phyloP scores from a whole-genome alignment of 345 rosid genomes.

The Gossypium longicalyx region DNA sequence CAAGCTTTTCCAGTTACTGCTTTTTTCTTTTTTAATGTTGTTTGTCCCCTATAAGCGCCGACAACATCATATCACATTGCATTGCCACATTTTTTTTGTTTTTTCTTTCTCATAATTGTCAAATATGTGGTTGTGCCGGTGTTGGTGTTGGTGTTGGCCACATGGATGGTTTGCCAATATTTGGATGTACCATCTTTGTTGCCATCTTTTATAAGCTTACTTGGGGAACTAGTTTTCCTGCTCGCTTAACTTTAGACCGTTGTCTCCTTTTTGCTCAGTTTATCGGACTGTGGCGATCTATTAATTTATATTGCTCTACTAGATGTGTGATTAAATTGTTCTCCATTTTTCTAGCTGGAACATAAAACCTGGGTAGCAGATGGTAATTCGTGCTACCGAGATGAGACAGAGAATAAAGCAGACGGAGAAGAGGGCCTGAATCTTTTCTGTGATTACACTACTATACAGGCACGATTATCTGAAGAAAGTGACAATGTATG shows the following conservation, averaged over 20 bases:
- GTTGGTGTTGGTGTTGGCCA: not conserved
- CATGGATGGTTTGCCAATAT: not conserved
- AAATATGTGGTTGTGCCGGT: not conserved
- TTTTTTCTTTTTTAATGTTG: not conserved
- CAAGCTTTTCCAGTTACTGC: not conserved
- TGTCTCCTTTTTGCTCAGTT: not conserved
- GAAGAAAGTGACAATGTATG: constrained; percentile 69
- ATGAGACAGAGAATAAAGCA: constrained; percentile 22
- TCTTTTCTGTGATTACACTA: constrained; percentile 23
- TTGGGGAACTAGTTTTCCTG: not conserved
- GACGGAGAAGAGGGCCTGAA: constrained; percentile 32
- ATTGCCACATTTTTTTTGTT: not conserved
- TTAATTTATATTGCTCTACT: not conserved
- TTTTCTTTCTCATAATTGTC: not conserved
- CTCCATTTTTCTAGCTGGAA: constrained; percentile 34
- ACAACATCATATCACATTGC: not conserved
- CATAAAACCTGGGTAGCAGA: constrained; percentile 40
- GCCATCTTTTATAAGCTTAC: not conserved
- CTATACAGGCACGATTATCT: constrained; percentile 24
- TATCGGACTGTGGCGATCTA: not conserved
- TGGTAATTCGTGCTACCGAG: constrained; percentile 29
- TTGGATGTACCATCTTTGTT: not conserved
- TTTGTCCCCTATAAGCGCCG: not conserved
- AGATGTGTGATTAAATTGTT: constrained; percentile 7
- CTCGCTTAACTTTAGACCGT: not conserved